phyloP scores from a whole-genome alignment of 148 eudicot species.

The Rhododendron mucronatum region DNA sequence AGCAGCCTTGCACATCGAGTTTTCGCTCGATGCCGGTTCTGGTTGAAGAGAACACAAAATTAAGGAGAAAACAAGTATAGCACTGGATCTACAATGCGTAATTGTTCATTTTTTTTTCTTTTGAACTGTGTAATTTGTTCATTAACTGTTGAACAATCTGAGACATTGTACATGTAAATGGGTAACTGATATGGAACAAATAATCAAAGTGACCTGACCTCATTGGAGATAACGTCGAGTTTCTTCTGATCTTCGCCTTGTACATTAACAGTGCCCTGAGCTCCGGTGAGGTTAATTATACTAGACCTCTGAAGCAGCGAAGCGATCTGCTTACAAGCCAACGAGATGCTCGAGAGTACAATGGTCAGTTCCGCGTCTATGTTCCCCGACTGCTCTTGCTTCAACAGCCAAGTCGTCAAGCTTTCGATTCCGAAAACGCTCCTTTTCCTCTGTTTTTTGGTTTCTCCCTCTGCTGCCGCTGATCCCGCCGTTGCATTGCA shows the following conservation, averaged over 20 bases:
- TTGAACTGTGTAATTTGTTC: too few relatives aligned
- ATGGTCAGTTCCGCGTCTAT: conserved; percentile 92
- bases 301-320: conserved; percentile 82
- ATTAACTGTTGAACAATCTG: too few relatives aligned
- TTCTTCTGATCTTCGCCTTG: conserved; percentile 99
- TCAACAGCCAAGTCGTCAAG: conserved; percentile 50
- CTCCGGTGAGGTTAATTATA: conserved; percentile 85
- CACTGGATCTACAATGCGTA: too few relatives aligned
- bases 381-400: conserved; percentile 70
- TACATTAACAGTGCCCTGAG: conserved; percentile 83
- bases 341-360: conserved; percentile 78
- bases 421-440: background rate
- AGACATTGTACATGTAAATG: too few relatives aligned
- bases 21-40: too few relatives aligned
- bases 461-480: conserved; percentile 8
- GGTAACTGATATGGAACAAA: background rate
- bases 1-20: too few relatives aligned
- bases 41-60: too few relatives aligned
- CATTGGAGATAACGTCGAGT: conserved; percentile 93
- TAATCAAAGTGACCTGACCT: conserved; percentile 32
- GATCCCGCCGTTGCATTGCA: background rate
- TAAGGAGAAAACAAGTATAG: too few relatives aligned
- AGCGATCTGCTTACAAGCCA: conserved; percentile 95
- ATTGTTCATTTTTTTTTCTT: too few relatives aligned
- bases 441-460: background rate